These are phyloP conservation scores for Bolboschoenoplectus hybrid DNA, from an alignment of 202 grass and related monocot species.

Conservation along the genomic window DNA sequence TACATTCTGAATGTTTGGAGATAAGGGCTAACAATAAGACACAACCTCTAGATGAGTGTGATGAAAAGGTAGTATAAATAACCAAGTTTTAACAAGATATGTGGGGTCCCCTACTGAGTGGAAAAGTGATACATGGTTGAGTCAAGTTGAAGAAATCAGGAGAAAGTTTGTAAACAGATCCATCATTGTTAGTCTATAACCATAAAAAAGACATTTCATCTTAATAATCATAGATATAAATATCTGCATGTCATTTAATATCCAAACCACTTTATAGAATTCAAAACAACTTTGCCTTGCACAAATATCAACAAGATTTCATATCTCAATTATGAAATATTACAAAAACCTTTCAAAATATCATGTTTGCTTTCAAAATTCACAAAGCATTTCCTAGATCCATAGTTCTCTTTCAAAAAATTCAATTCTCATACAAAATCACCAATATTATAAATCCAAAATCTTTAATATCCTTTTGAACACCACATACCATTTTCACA, in stretches of 20 bases:
- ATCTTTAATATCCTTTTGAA: not conserved
- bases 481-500: not conserved
- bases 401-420: not conserved
- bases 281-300: not conserved
- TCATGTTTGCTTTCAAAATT: constrained; percentile 7
- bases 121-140: not conserved
- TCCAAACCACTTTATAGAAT: not conserved
- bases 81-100: constrained; percentile 16
- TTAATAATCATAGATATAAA: not conserved
- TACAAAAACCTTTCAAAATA: not conserved
- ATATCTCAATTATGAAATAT: not conserved
- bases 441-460: not conserved
- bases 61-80: constrained; percentile 10
- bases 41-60: not conserved
- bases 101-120: not conserved
- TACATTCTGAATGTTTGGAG: not conserved
- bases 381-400: not conserved
- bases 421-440: not conserved
- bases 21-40: not conserved
- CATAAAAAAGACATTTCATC: not conserved
- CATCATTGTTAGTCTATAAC: not conserved
- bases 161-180: not conserved
- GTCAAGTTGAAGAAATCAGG: not conserved
- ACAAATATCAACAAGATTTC: not conserved
- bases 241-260: not conserved